Evolutionary conservation across 371 early-diverging fungal genomes (phyloP).

Genomic region (Vairimorpha necatrix): DNA sequence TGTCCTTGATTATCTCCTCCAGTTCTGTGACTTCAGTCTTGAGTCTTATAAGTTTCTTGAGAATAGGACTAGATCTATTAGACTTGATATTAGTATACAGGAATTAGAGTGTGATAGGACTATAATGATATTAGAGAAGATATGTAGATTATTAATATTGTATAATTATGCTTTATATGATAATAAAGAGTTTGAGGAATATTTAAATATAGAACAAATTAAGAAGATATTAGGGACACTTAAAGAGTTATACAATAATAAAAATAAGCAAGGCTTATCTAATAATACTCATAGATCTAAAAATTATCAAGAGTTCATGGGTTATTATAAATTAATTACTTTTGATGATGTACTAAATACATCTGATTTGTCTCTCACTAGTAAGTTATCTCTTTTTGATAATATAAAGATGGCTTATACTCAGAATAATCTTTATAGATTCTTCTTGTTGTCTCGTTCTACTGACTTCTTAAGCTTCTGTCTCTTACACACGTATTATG

Average conservation of each 20-base stretch:
- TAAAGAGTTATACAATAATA: slow-evolving; percentile 25
- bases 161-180: slow-evolving; percentile 71
- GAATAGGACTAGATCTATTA: slow-evolving; percentile 76
- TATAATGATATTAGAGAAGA: slow-evolving; percentile 72
- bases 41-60: slow-evolving; percentile 75
- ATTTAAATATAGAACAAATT: slow-evolving; percentile 78
- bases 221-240: slow-evolving; percentile 69
- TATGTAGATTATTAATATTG: slow-evolving; percentile 78
- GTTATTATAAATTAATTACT: slow-evolving; percentile 30
- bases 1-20: slow-evolving; percentile 74
- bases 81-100: slow-evolving; percentile 73
- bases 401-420: slow-evolving; percentile 21
- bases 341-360: slow-evolving; percentile 23
- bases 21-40: slow-evolving; percentile 67
- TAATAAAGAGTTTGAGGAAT: slow-evolving; percentile 68
- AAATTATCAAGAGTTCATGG: slow-evolving; percentile 27
- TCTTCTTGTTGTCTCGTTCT: slow-evolving; percentile 7
- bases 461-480: slow-evolving; percentile 31
- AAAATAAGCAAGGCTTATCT: slow-evolving; percentile 1
- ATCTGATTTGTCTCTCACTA: background rate
- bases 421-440: slow-evolving; percentile 1
- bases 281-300: too few species aligned
- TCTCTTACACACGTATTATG: slow-evolving; percentile 19
- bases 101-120: slow-evolving; percentile 70
- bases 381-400: background rate